Evolutionary conservation across 106 monocot species (phyloP).

Genomic region (Iris macrosiphon): DNA sequence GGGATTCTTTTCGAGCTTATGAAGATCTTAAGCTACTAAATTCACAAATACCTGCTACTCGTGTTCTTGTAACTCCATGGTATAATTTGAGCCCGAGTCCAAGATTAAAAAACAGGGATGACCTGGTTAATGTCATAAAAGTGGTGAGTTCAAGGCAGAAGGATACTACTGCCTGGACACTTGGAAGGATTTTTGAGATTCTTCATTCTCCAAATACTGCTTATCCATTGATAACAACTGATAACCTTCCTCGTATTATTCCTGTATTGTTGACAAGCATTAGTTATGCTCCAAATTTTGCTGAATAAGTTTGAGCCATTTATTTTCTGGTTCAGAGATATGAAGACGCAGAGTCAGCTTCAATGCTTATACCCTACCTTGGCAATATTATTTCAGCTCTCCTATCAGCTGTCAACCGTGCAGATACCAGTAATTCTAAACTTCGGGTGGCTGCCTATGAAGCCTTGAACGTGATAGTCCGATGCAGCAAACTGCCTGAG

Average conservation of each 20-base stretch:
- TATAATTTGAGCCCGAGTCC: no score
- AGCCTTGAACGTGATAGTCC: constrained; percentile 21
- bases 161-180: constrained; percentile 28
- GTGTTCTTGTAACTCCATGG: no score
- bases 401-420: constrained; percentile 8
- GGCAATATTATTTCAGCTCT: constrained; percentile 17
- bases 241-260: constrained; percentile 10
- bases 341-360: constrained; percentile 10
- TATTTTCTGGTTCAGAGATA: constrained; percentile 22
- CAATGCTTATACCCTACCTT: constrained; percentile 14
- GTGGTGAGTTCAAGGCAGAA: constrained; percentile 58
- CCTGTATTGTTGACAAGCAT: constrained; percentile 18
- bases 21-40: no score
- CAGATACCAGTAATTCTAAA: constrained; percentile 6
- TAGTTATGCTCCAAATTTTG: constrained; percentile 15
- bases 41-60: no score
- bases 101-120: no score
- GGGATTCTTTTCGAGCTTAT: no score
- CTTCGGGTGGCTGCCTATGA: constrained; percentile 20
- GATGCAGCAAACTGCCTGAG: constrained; percentile 21
- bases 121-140: constrained; percentile 63
- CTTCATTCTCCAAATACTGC: constrained; percentile 12
- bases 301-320: constrained; percentile 22
- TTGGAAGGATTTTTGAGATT: constrained; percentile 26
- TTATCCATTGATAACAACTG: constrained; percentile 11